Evolutionary conservation across 441 rosid genomes (phyloP).

Genomic region (Populus trichocarpa): DNA sequence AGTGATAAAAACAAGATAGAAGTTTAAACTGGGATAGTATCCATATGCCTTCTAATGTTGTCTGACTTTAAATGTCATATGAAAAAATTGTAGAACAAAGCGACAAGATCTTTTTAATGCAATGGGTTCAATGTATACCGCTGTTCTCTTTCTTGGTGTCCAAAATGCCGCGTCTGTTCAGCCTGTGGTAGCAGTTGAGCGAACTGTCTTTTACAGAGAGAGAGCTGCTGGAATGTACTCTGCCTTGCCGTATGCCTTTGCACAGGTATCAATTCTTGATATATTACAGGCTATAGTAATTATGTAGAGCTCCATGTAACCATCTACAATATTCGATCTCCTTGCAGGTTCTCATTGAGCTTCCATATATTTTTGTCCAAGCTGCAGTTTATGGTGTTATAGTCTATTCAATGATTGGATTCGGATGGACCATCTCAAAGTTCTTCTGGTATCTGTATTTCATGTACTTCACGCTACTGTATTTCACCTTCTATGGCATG

Average conservation of each 20-base stretch:
- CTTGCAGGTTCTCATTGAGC: slow-evolving; percentile 53
- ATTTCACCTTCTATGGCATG: slow-evolving; percentile 83
- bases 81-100: slow-evolving; percentile 23
- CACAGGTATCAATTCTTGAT: slow-evolving; percentile 17
- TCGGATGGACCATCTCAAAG: slow-evolving; percentile 50
- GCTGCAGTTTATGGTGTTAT: slow-evolving; percentile 45
- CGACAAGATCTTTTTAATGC: slow-evolving; percentile 59
- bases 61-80: not conserved
- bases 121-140: slow-evolving; percentile 66
- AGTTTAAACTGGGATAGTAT: not conserved
- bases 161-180: slow-evolving; percentile 61
- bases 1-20: not conserved
- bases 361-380: slow-evolving; percentile 63
- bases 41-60: not conserved
- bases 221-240: slow-evolving; percentile 80
- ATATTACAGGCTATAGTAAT: not conserved
- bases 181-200: slow-evolving; percentile 54
- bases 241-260: slow-evolving; percentile 61
- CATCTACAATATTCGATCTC: not conserved
- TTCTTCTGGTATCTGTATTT: slow-evolving; percentile 73
- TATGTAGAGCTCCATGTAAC: not conserved
- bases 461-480: slow-evolving; percentile 63
- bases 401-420: slow-evolving; percentile 70
- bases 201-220: slow-evolving; percentile 68
- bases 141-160: slow-evolving; percentile 60